These are phyloP conservation scores for Penicillium manginii DNA, from an alignment of 495 filamentous ascomycete genomes.

Conservation along the genomic window DNA sequence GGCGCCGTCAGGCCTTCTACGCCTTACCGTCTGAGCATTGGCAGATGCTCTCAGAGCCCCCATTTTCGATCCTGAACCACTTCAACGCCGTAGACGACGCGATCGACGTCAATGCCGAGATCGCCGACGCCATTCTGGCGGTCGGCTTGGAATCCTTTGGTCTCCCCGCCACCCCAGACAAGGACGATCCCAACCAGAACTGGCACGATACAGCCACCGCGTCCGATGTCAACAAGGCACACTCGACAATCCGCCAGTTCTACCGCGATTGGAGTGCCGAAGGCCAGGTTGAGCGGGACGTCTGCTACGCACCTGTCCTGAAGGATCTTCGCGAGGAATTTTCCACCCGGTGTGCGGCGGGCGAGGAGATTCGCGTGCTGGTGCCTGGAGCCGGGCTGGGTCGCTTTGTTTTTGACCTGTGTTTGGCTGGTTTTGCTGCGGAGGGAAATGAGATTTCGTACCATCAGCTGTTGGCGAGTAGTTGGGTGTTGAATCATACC, in stretches of 20 bases:
- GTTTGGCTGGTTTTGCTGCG: conserved; percentile 68
- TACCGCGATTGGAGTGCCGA: conserved; percentile 93
- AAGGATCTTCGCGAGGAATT: conserved; percentile 62
- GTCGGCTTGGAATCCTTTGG: conserved; percentile 69
- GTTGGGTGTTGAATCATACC: conserved; percentile 84
- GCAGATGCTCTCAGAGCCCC: conserved; percentile 74
- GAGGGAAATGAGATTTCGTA: conserved; percentile 98
- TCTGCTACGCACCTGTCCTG: conserved; percentile 75
- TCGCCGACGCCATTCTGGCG: conserved; percentile 75
- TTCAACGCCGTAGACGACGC: conserved; percentile 81
- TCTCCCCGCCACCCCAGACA: conserved; percentile 38
- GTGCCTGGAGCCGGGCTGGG: conserved; percentile 91
- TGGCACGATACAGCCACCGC: conserved; percentile 70
- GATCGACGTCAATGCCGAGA: conserved; percentile 84
- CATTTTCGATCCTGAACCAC: conserved; percentile 79
- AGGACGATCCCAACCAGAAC: conserved; percentile 41
- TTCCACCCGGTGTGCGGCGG: conserved; percentile 27
- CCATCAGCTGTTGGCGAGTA: conserved; percentile 85
- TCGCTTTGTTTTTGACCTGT: conserved; percentile 84
- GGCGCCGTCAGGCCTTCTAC: conserved; percentile 88
- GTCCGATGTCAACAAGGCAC: conserved; percentile 83
- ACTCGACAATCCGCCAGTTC: conserved; percentile 88
- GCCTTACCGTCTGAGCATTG: conserved; percentile 82
- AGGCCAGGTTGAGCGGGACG: conserved; percentile 70
- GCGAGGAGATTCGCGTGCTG: conserved; percentile 63